Conservation (phyloP, 768 basidiomycete genomes). For the Russula griseocarnosa region DNA sequence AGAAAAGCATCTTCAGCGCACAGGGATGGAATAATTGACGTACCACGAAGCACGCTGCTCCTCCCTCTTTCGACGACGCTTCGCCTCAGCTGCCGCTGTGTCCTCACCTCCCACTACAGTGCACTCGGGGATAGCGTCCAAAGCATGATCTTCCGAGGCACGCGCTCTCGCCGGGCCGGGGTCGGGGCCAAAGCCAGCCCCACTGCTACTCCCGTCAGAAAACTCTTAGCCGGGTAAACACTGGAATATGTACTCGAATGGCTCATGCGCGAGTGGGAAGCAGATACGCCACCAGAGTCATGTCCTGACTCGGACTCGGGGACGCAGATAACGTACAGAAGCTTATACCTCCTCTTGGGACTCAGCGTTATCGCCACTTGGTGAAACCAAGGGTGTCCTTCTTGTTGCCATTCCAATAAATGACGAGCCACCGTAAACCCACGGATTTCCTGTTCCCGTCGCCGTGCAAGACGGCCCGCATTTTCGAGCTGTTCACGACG, state of each 20-base stretch:
- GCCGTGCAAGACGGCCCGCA: constrained; percentile 52
- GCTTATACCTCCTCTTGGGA: constrained; percentile 25
- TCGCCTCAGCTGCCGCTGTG: background rate
- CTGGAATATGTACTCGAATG: constrained; percentile 28
- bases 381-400: constrained; percentile 8
- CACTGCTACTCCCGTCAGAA: constrained; percentile 24
- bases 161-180: constrained; percentile 23
- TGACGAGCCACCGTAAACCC: constrained; percentile 62
- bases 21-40: no score
- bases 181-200: constrained; percentile 16
- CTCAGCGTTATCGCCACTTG: constrained; percentile 19
- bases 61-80: constrained; percentile 25
- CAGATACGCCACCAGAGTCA: constrained; percentile 22
- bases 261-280: constrained; percentile 15
- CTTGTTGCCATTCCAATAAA: constrained; percentile 38
- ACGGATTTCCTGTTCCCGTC: constrained; percentile 61
- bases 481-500: constrained; percentile 48
- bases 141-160: constrained; percentile 23
- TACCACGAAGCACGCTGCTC: constrained; percentile 26
- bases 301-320: constrained; percentile 26
- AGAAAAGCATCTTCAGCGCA: constrained; percentile 23
- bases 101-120: constrained; percentile 9
- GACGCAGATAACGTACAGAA: constrained; percentile 25
- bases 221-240: constrained; percentile 26
- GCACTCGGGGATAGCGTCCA: constrained; percentile 26